Conservation (phyloP, 2,329 filamentous ascomycete genomes). For the Zalaria sp. region DNA sequence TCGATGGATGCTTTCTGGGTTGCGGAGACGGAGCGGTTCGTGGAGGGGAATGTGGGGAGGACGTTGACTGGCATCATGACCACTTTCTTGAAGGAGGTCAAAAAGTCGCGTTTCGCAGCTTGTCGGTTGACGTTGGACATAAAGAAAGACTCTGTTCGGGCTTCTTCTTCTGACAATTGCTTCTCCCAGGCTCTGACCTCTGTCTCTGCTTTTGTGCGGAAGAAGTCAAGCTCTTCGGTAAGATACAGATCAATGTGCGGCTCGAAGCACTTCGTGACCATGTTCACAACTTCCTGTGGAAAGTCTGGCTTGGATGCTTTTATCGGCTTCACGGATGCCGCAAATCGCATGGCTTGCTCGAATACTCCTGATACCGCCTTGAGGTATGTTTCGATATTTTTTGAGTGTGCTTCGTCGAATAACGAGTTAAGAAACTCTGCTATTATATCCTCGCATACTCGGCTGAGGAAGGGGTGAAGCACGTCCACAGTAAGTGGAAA, state of each 20-base stretch:
- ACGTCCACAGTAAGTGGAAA: constrained; percentile 61
- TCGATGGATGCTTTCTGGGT: constrained; percentile 8
- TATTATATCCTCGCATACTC: constrained; percentile 67
- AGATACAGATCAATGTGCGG: constrained; percentile 89
- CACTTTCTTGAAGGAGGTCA: constrained; percentile 95
- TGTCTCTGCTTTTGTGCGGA: constrained; percentile 59
- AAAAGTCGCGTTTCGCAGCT: constrained; percentile 89
- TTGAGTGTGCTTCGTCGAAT: constrained; percentile 74
- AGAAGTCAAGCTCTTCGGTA: constrained; percentile 78
- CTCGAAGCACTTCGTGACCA: constrained; percentile 66
- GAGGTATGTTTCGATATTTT: constrained; percentile 63
- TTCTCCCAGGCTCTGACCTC: constrained; percentile 82
- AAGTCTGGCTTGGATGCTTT: constrained; percentile 48
- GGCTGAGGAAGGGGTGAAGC: constrained; percentile 65
- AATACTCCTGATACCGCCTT: constrained; percentile 80
- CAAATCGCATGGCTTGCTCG: constrained; percentile 69
- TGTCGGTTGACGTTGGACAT: constrained; percentile 93
- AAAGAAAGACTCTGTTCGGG: constrained; percentile 79
- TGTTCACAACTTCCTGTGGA: constrained; percentile 48
- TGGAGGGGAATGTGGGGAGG: constrained; percentile 52
- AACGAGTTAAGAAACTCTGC: constrained; percentile 75
- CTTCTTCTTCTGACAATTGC: constrained; percentile 80
- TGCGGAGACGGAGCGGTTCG: constrained; percentile 17
- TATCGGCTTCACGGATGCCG: constrained; percentile 54
- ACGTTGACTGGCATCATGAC: constrained; percentile 98